Evolutionary conservation across 2,329 filamentous ascomycete genomes (phyloP), one percentile per base, ranked within the genome.

Genomic region (Coniochaeta sp.): DNA sequence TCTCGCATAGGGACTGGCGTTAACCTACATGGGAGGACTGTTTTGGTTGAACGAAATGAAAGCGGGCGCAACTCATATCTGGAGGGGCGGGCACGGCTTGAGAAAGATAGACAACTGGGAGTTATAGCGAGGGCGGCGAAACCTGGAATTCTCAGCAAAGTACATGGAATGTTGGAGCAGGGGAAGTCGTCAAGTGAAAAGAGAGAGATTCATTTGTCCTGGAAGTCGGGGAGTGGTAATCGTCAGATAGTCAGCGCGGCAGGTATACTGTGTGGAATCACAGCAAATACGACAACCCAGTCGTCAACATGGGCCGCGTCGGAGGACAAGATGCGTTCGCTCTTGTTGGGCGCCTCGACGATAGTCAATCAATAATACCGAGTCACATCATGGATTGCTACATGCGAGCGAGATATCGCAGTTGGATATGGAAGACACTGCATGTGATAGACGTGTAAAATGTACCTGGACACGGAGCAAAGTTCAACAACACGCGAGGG

Each of bases 401-500:
- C 34, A 36, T 12, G 3, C 11, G 34, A 7, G 34, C 14, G 34
- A 36, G 12, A 36, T 6, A 12, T 36, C 34, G 12, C 5, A 36
- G 34, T 12, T 36, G 34, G 38, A 19, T 43, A 6, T 19, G 9
- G 38, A 43, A n/a, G 6, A n/a, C 6, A 43, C 38, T 12, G 6
- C 3, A 14, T 36, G 34, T 12, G 28, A 31, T 31, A 31, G 28
- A 31, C 5, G 9, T 6, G 28, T 31, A 31, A n/a, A 9, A 31
- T 31, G 5, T 12, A 36, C 11, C 34, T 12, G 34, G 11, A 3
- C 34, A 36, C 7, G 14, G 3, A 40, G 17, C 38, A 11, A 14
- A 44, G 33, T 34, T n/a, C 22, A 31, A 34, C 55, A 57, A 43
- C 56, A 58, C 56, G 56, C 56, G 26, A 58, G 34, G 47, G 47